Evolutionary conservation across 2,329 filamentous ascomycete species (phyloP).

Genomic region (Fusarium albosuccineum): DNA sequence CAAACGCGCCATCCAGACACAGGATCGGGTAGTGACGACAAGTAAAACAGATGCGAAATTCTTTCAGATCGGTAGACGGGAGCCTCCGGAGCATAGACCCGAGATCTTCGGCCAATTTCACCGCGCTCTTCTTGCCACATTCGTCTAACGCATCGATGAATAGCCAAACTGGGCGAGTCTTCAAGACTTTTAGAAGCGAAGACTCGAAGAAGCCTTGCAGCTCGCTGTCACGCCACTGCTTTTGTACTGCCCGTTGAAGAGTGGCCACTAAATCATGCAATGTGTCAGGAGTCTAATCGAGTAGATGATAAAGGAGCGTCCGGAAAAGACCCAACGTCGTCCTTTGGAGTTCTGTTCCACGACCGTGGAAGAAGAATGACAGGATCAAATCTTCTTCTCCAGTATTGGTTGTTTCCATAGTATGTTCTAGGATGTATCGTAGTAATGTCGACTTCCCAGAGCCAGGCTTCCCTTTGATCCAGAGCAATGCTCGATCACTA

Average conservation of each 20-base stretch:
- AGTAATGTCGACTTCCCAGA: conserved; percentile 57
- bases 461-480: conserved; percentile 57
- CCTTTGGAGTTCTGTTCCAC: conserved; percentile 9
- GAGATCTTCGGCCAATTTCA: conserved; percentile 35
- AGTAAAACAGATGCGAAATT: conserved; percentile 48
- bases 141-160: conserved; percentile 55
- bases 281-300: neutral
- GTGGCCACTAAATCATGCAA: too few relatives aligned
- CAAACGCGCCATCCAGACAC: conserved; percentile 26
- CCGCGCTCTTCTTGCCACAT: conserved; percentile 44
- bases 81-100: conserved; percentile 30
- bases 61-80: conserved; percentile 11
- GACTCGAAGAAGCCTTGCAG: conserved; percentile 36
- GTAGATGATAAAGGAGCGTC: conserved; percentile 3
- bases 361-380: conserved; percentile 53
- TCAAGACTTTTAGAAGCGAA: conserved; percentile 39
- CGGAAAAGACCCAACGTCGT: conserved; percentile 5
- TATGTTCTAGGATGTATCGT: conserved; percentile 47
- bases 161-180: conserved; percentile 39
- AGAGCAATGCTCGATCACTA: conserved; percentile 45
- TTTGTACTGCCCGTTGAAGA: neutral
- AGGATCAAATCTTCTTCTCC: conserved; percentile 35
- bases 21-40: conserved; percentile 51
- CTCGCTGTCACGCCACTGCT: conserved; percentile 43
- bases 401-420: conserved; percentile 16